Percentiles rank a stretch among this genome's conserved stretches.
Evolutionary conservation across 179 eudicot genomes (phyloP).

Genomic region (Beta corolliflora): DNA sequence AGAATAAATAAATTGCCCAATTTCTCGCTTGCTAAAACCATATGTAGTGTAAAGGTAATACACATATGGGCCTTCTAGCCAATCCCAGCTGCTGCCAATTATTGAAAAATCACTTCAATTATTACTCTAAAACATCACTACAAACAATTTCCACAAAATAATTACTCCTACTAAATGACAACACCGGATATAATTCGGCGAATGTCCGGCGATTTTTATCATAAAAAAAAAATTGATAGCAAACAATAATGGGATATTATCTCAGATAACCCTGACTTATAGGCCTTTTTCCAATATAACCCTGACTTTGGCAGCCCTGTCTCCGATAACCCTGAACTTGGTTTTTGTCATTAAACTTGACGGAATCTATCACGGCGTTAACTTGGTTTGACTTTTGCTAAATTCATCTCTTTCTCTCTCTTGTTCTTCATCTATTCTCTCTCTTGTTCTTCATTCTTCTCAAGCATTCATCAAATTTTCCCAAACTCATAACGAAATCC

Average conservation of each 20-base stretch:
- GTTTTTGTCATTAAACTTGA: too few relatives aligned
- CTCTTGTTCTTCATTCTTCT: too few relatives aligned
- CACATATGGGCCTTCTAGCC: slow-evolving; percentile 98
- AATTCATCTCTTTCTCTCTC: too few relatives aligned
- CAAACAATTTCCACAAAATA: not conserved
- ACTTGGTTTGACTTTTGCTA: too few relatives aligned
- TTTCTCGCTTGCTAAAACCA: slow-evolving; percentile 87
- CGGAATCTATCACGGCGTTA: too few relatives aligned
- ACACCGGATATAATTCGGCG: not conserved
- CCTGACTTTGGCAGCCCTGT: too few relatives aligned
- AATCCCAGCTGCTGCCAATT: slow-evolving; percentile 78
- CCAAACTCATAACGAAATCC: too few relatives aligned
- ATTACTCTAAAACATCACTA: not conserved
- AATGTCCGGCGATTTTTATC: not conserved
- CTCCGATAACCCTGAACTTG: too few relatives aligned
- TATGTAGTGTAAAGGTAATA: slow-evolving; percentile 88
- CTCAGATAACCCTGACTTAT: too few relatives aligned
- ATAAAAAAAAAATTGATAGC: not conserved
- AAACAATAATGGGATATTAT: not conserved
- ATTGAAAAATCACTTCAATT: slow-evolving; percentile 1
- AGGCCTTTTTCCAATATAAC: too few relatives aligned
- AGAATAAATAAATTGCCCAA: slow-evolving; percentile 95
- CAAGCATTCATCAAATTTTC: too few relatives aligned
- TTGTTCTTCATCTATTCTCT: too few relatives aligned
- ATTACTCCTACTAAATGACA: not conserved